Evolutionary conservation across 257 asterid species (phyloP).

Genomic region (Ajuga chamaepitys): DNA sequence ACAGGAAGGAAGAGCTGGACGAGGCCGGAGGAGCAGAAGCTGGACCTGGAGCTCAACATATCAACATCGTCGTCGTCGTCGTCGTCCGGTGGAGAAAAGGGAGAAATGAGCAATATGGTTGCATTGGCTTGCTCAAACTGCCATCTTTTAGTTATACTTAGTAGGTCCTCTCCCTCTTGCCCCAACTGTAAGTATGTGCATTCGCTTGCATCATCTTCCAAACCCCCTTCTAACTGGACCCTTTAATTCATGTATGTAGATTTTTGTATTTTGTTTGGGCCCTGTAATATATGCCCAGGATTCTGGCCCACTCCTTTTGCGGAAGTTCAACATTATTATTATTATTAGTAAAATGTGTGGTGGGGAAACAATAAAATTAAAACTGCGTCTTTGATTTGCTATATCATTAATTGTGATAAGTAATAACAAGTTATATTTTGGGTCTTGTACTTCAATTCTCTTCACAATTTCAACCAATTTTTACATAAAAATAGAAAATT

Average conservation of each 20-base stretch:
- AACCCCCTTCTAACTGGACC: constrained; percentile 1
- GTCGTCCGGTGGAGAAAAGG: too few species aligned
- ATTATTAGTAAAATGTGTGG: too few species aligned
- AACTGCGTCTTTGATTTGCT: too few species aligned
- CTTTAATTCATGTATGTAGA: neutral
- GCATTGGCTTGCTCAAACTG: constrained; percentile 57
- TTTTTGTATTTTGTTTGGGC: too few species aligned
- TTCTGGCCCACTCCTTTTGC: neutral
- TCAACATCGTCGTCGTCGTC: constrained; percentile 21
- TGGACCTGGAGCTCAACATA: constrained; percentile 47
- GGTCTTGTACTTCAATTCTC: too few species aligned
- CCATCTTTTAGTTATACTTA: constrained; percentile 49
- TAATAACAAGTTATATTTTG: too few species aligned
- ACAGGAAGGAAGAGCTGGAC: constrained; percentile 40
- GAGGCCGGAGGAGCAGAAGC: constrained; percentile 39
- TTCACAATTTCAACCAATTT: too few species aligned
- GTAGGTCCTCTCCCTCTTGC: constrained; percentile 43
- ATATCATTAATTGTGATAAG: too few species aligned
- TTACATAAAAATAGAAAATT: too few species aligned
- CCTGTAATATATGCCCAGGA: too few species aligned
- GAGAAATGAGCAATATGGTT: constrained; percentile 30
- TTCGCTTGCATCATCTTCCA: constrained; percentile 26
- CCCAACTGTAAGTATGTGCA: constrained; percentile 64
- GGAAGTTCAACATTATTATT: too few species aligned
- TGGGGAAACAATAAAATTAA: too few species aligned